These are phyloP conservation scores for Asterella californica DNA, from an alignment of 225 moss, liverwort and hornwort species.

Conservation along the genomic window DNA sequence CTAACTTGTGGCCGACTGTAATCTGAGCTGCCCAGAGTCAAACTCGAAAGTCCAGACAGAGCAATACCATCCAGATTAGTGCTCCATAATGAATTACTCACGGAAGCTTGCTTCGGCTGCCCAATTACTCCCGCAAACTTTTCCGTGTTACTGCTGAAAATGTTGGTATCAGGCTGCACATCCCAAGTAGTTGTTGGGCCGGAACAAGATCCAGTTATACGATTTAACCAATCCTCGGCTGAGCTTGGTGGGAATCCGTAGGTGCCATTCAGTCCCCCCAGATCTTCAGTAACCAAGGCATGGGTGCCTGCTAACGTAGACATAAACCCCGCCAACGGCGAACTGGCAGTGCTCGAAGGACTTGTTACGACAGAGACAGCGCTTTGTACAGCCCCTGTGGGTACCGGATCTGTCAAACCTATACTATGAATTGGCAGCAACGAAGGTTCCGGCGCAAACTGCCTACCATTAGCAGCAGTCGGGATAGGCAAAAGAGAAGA, in stretches of 20 bases:
- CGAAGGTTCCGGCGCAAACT: conserved; percentile 16
- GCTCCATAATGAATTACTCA: conserved; percentile 75
- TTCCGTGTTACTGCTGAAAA: conserved; percentile 62
- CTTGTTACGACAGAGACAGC: conserved; percentile 13
- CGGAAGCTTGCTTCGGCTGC: conserved; percentile 56
- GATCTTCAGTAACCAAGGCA: conserved; percentile 24
- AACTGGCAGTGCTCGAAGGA: conserved; percentile 16
- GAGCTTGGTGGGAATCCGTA: conserved; percentile 48
- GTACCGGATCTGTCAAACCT: not conserved
- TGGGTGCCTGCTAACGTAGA: conserved; percentile 18
- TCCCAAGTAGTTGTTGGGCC: conserved; percentile 38
- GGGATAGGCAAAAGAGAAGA: not conserved
- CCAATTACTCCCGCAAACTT: conserved; percentile 62
- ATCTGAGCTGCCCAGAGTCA: conserved; percentile 35
- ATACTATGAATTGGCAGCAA: conserved; percentile 10
- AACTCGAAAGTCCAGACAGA: conserved; percentile 47
- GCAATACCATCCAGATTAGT: conserved; percentile 55
- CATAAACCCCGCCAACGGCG: conserved; percentile 15
- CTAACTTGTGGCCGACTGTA: conserved; percentile 24
- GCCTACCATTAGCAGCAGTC: not conserved
- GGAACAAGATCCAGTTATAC: conserved; percentile 40
- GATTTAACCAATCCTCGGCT: conserved; percentile 74
- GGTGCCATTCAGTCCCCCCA: conserved; percentile 17
- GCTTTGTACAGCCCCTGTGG: conserved; percentile 13
- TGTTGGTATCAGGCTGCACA: conserved; percentile 52